Evolutionary conservation across 1,139 yeast genomes (phyloP), one percentile per base, ranked within the genome.

Genomic region (Kurtzmaniella quercitrusa): DNA sequence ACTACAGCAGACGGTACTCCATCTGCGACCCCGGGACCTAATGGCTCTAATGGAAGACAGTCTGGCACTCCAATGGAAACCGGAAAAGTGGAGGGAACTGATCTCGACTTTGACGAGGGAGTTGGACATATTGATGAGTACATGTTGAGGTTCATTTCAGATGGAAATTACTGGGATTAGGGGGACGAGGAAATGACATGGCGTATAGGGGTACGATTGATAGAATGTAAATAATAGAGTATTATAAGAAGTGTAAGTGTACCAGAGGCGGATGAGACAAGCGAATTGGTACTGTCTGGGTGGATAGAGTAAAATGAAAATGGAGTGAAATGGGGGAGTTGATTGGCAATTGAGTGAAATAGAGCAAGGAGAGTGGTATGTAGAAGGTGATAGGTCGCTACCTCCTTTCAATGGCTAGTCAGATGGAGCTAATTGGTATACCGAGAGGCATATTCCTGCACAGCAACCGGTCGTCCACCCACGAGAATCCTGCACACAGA

Each of bases 81-180:
- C 34, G 57, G 42, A 14, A 55, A 48, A 9, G 54, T 54, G 17
- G 68, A 62, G 2, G 68, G 62, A 3, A 70, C 66, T 12, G 85
- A 77, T 46, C 75, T 68, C 16, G 89, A 82, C 44, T 89, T 79
- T 48, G 93, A 84, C 44, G 95, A 81, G 34, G 78, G 77, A 2
- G 77, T 87, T 43, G 95, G 95, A 5, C 96, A 90, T 62, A 79
- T 93, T 46, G 98, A 94, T 60, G 98, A 94, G 73, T 94, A 91
- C 65, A 94, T 94, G 98, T 80, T 94, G 51, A 72, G 91, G 48
- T 88, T 80, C 58, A 87, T 94, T 48, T 94, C 95, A 47, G 83
- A 83, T 47, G 96, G 96, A 0, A 79, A 71, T 57, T 86, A 81
- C 56, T 77, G 70, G 54, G 82, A 77, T 44, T 73, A 46, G 47